Conservation (phyloP, 345 rosid genomes). For the Lenwebbia sp. region DNA sequence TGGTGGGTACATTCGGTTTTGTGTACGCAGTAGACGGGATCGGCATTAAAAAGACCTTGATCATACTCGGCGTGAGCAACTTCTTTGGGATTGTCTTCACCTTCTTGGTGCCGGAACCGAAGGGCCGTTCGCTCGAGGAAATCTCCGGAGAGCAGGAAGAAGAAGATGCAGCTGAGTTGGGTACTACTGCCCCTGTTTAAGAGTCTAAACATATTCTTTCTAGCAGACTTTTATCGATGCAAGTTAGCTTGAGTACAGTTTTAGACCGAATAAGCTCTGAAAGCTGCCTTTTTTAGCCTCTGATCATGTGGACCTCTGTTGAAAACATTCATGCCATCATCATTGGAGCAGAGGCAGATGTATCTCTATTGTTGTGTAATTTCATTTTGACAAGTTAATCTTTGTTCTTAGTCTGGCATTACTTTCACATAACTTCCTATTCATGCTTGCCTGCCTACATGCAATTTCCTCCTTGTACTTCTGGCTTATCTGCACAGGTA, state of each 20-base stretch:
- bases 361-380: neutral
- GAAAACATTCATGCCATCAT: neutral
- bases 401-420: neutral
- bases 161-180: neutral
- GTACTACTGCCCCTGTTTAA: neutral
- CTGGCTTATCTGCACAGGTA: neutral
- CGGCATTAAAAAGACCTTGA: neutral
- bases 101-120: constrained; percentile 3
- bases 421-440: neutral
- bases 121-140: constrained; percentile 5
- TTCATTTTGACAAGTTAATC: neutral
- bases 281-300: neutral
- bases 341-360: neutral
- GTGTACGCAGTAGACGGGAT: neutral
- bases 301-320: neutral
- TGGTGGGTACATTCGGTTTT: constrained; percentile 7
- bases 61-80: constrained; percentile 3
- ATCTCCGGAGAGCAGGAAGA: neutral
- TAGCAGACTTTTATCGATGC: neutral
- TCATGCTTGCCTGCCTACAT: neutral
- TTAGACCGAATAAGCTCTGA: neutral
- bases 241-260: neutral
- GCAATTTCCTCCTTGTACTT: neutral
- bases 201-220: neutral
- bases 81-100: constrained; percentile 1